phyloP scores from a whole-genome alignment of 148 eudicot genomes.

The Polygonum maritimum region DNA sequence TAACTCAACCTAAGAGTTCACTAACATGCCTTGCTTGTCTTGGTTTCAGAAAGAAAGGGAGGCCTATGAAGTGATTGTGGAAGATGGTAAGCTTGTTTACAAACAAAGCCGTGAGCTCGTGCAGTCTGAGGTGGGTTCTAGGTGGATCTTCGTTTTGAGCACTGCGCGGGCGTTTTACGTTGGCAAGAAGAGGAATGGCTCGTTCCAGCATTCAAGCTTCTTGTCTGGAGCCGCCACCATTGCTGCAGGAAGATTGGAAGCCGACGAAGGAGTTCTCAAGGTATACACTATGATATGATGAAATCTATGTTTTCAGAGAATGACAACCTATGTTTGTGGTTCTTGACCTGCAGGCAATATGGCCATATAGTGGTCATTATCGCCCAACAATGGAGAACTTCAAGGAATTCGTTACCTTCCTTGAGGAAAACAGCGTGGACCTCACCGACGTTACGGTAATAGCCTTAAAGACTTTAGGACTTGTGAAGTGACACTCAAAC shows the following conservation, averaged over 20 bases:
- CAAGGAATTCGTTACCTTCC: slow-evolving; percentile 66
- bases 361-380: slow-evolving; percentile 97
- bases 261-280: slow-evolving; percentile 67
- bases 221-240: slow-evolving; percentile 84
- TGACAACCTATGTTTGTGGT: no score
- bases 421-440: slow-evolving; percentile 67
- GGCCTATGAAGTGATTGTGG: slow-evolving; percentile 23
- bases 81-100: slow-evolving; percentile 21
- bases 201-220: slow-evolving; percentile 89
- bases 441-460: slow-evolving; percentile 67
- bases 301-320: neutral
- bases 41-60: slow-evolving; percentile 21
- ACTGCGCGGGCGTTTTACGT: slow-evolving; percentile 67
- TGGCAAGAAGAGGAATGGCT: slow-evolving; percentile 78
- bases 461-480: neutral
- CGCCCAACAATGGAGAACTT: slow-evolving; percentile 88
- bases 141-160: slow-evolving; percentile 96
- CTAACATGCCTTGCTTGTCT: neutral
- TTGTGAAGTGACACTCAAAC: neutral
- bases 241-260: slow-evolving; percentile 79
- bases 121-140: slow-evolving; percentile 58
- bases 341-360: slow-evolving; percentile 47
- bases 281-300: neutral
- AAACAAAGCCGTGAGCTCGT: slow-evolving; percentile 23
- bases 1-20: neutral